Percentiles rank a stretch among this genome's conserved stretches.
Evolutionary conservation across 495 filamentous ascomycete species (phyloP).

Genomic region (Tuber indicum): DNA sequence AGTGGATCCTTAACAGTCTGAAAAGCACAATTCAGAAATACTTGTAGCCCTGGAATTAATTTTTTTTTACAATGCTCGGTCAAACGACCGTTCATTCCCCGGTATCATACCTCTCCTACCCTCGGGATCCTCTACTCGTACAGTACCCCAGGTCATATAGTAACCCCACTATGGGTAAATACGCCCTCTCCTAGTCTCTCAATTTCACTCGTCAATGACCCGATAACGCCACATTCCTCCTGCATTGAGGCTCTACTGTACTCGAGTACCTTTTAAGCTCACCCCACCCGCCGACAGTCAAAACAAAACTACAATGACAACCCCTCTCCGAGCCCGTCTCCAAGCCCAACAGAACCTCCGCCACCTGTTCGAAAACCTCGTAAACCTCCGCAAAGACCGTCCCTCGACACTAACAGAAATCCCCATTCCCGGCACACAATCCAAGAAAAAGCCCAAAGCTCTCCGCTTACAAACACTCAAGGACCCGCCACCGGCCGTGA

Average conservation of each 20-base stretch:
- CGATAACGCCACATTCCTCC: conserved; percentile 16
- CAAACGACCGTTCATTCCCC: neutral
- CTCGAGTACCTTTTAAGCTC: neutral
- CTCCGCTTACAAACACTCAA: neutral
- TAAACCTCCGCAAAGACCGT: conserved; percentile 18
- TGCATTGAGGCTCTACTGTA: neutral
- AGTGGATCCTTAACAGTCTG: neutral
- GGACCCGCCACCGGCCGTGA: neutral
- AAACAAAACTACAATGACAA: conserved; percentile 3
- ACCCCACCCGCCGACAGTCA: neutral
- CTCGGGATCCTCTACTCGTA: neutral
- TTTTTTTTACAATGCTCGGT: neutral
- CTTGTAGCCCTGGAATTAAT: neutral
- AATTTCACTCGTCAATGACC: neutral
- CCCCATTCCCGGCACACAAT: neutral
- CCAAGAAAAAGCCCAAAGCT: neutral
- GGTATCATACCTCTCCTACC: neutral
- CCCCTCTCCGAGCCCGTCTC: conserved; percentile 11
- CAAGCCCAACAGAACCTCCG: conserved; percentile 23
- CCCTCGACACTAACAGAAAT: conserved; percentile 21
- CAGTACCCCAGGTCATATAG: no score
- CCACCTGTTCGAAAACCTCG: conserved; percentile 30
- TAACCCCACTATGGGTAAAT: neutral
- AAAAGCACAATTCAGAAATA: neutral
- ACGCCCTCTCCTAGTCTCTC: neutral